phyloP scores from a whole-genome alignment of 2,329 filamentous ascomycete species.

The Raffaelea deltoideospora region DNA sequence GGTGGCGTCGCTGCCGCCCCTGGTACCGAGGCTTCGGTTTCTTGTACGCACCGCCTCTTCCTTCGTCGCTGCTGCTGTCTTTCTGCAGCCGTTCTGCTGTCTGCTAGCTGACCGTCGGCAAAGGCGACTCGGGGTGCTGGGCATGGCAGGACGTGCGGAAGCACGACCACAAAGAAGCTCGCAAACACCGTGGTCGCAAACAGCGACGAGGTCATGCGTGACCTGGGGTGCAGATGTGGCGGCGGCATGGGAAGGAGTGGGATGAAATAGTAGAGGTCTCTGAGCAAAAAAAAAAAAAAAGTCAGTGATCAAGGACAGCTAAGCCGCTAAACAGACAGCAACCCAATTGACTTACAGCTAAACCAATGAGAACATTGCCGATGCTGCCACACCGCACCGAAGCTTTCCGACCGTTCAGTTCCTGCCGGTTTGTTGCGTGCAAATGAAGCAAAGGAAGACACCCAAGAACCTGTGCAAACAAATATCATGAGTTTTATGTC shows the following conservation, averaged over 20 bases:
- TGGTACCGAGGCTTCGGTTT: too few species aligned
- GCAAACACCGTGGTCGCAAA: conserved; percentile 86
- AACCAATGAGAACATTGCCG: too few species aligned
- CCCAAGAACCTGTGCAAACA: too few species aligned
- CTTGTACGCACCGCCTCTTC: conserved; percentile 13
- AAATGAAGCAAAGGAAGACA: not conserved
- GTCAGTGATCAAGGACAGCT: too few species aligned
- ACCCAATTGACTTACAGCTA: too few species aligned
- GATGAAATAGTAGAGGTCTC: too few species aligned
- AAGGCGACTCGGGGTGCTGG: conserved; percentile 64
- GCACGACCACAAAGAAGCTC: conserved; percentile 80
- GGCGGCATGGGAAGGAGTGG: conserved; percentile 66
- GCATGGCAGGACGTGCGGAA: conserved; percentile 84
- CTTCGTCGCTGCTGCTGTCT: conserved; percentile 25
- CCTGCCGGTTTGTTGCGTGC: too few species aligned
- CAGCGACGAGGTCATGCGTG: conserved; percentile 80
- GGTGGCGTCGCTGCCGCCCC: too few species aligned
- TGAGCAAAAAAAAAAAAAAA: not conserved
- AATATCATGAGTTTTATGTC: not conserved
- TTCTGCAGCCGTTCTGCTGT: conserved; percentile 21
- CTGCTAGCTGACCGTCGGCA: conserved; percentile 49
- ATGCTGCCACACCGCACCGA: too few species aligned
- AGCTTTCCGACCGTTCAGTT: too few species aligned
- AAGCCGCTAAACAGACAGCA: too few species aligned
- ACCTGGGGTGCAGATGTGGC: conserved; percentile 83